Evolutionary conservation across 1,284 basidiomycete genomes (phyloP).

Genomic region (Leccinum griseonigrum): DNA sequence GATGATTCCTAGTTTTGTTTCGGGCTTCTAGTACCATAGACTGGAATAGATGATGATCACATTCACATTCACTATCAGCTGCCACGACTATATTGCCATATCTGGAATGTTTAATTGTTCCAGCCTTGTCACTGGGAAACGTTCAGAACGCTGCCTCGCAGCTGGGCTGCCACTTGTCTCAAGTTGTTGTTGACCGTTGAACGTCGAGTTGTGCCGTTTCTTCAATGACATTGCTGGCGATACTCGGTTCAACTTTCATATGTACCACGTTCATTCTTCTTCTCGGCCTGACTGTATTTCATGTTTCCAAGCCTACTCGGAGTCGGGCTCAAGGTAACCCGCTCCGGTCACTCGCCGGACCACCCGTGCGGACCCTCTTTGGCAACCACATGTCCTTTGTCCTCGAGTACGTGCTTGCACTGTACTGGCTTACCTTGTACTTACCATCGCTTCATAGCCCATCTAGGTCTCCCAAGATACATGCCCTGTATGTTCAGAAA

Average conservation of each 20-base stretch:
- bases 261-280: conserved; percentile 26
- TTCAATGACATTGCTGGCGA: conserved; percentile 4
- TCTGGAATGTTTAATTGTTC: conserved; percentile 3
- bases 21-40: conserved; percentile 18
- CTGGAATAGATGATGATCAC: not conserved
- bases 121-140: not conserved
- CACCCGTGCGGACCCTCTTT: conserved; percentile 48
- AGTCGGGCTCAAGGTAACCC: conserved; percentile 43
- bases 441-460: conserved; percentile 42
- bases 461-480: conserved; percentile 47
- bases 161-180: not conserved
- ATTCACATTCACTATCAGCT: not conserved
- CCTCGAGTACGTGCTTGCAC: conserved; percentile 48
- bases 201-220: not conserved
- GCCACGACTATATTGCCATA: conserved; percentile 2
- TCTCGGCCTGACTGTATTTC: conserved; percentile 25
- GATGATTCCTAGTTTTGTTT: conserved; percentile 32
- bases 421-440: not conserved
- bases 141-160: not conserved
- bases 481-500: conserved; percentile 49
- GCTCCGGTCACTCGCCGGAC: conserved; percentile 55
- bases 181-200: not conserved
- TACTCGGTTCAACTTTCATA: conserved; percentile 18
- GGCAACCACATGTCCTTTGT: conserved; percentile 52
- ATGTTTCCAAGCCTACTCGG: conserved; percentile 35